Evolutionary conservation across 2,329 filamentous ascomycete species (phyloP), one percentile per base, ranked within the genome.

Genomic region (Aspergillus tanneri): DNA sequence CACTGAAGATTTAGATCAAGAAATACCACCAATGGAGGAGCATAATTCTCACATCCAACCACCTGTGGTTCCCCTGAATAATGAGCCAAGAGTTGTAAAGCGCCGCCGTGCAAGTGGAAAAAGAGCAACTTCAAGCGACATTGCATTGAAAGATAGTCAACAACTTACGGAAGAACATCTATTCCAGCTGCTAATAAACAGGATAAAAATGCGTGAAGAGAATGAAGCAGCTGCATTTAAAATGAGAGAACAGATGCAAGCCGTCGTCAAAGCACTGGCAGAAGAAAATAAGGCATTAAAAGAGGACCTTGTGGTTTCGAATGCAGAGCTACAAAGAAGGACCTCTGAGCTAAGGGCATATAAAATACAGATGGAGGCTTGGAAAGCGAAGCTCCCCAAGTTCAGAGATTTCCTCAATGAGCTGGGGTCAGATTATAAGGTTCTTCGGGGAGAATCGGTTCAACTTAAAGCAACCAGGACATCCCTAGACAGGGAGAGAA

Each of bases 141-240:
- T 9, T 21, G 14, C 36, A 22, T 5, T 24, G 11, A 23, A 18
- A 32, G 16, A 41, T 38, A 6, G 23, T 25, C 12, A 46, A 9
- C 47, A 60, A 9, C 45, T 67, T 1, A 63, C 62, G 8, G 69
- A 72, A 43, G 64, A 71, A 23, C 61, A 60, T 24, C 49, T 72
- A 5, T 70, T 70, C 23, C 60, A 67, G 21, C 58, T 71, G 24
- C 50, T 72, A 2, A 68, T 71, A 16, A 48, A 44, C 16, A 66
- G 52, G 37, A 54, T 72, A 18, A 69, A 56, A 34, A 56, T 61
- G 39, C 61, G 69, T 5, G 69, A 71, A 46, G 63, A 71, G 36
- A 59, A 57, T 25, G 67, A 69, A 44, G 48, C 53, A 11, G 53
- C 50, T 2, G 53, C 55, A 10, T 45, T 53, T 1, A 49, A 46